These are phyloP conservation scores for Dionaea muscipula DNA, from an alignment of 179 eudicot genomes.

Conservation along the genomic window DNA sequence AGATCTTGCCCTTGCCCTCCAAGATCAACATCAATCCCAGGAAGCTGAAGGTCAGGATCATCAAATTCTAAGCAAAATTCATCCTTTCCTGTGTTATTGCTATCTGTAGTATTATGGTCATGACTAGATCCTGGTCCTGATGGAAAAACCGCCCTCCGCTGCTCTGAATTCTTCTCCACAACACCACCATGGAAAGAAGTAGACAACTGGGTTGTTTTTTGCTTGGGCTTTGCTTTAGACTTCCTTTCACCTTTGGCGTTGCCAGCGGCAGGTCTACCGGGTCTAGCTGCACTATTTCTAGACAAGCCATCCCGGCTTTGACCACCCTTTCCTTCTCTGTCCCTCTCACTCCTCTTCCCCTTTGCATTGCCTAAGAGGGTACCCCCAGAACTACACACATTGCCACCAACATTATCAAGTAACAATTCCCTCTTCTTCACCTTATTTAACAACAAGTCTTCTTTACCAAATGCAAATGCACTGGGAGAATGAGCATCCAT, in stretches of 20 bases:
- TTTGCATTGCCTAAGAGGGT: slow-evolving; percentile 38
- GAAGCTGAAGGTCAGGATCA: slow-evolving; percentile 29
- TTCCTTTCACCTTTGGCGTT: slow-evolving; percentile 52
- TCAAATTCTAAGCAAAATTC: slow-evolving; percentile 16
- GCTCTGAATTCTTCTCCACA: slow-evolving; percentile 30
- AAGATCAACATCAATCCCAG: slow-evolving; percentile 50
- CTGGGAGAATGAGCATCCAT: slow-evolving; percentile 23
- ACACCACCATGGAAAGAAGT: slow-evolving; percentile 35
- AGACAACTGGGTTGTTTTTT: slow-evolving; percentile 40
- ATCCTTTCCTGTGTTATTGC: slow-evolving; percentile 20
- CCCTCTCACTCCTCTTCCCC: slow-evolving; percentile 67
- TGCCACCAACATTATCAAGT: slow-evolving; percentile 38
- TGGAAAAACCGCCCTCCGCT: slow-evolving; percentile 25
- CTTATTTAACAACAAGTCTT: slow-evolving; percentile 37
- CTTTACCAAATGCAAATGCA: slow-evolving; percentile 20
- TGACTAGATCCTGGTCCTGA: slow-evolving; percentile 20
- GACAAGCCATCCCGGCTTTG: slow-evolving; percentile 28
- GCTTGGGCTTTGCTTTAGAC: slow-evolving; percentile 50
- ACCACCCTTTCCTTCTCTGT: slow-evolving; percentile 52
- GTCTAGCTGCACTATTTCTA: slow-evolving; percentile 33
- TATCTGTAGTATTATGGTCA: slow-evolving; percentile 14
- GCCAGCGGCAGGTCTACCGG: slow-evolving; percentile 32
- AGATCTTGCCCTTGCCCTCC: slow-evolving; percentile 50
- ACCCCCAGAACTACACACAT: slow-evolving; percentile 26
- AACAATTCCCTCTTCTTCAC: slow-evolving; percentile 40